Conservation (phyloP, 1,284 basidiomycete species). For the Vanrija sp. region DNA sequence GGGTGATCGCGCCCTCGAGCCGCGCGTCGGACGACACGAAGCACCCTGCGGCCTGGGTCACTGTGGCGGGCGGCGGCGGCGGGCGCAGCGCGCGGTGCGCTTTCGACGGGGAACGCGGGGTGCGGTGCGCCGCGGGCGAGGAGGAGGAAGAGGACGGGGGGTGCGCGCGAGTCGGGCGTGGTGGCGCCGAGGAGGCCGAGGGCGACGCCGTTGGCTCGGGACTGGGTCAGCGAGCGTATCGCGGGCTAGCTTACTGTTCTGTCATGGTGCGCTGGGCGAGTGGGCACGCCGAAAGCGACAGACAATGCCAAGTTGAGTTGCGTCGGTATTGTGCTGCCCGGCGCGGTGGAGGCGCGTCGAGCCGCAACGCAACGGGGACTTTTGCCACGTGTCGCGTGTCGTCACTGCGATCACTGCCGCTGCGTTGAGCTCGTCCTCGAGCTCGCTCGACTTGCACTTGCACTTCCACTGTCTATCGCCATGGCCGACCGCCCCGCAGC, state of each 20-base stretch:
- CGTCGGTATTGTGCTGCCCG: too few species aligned
- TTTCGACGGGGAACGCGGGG: background rate
- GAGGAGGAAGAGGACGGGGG: background rate
- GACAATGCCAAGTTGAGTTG: too few species aligned
- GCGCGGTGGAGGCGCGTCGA: too few species aligned
- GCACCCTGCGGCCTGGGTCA: background rate
- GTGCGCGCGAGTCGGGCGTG: background rate
- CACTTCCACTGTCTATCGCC: background rate
- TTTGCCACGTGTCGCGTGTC: background rate
- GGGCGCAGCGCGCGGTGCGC: background rate
- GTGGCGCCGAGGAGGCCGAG: too few species aligned
- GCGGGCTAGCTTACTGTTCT: too few species aligned
- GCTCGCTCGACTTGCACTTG: background rate
- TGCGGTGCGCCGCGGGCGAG: background rate
- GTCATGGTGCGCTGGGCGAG: too few species aligned
- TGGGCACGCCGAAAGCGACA: too few species aligned
- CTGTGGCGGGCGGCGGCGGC: background rate
- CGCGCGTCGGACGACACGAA: conserved; percentile 82
- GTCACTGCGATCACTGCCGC: background rate
- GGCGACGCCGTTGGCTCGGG: too few species aligned
- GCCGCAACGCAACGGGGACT: too few species aligned
- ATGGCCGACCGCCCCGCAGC: conserved; percentile 30
- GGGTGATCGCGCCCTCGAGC: conserved; percentile 83
- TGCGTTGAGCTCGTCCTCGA: background rate
- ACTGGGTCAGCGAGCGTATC: too few species aligned